Percentiles rank a stretch among this genome's conserved stretches.
Evolutionary conservation across 371 early-diverging fungal genomes (phyloP).

Genomic region (Mucor plumbeus): DNA sequence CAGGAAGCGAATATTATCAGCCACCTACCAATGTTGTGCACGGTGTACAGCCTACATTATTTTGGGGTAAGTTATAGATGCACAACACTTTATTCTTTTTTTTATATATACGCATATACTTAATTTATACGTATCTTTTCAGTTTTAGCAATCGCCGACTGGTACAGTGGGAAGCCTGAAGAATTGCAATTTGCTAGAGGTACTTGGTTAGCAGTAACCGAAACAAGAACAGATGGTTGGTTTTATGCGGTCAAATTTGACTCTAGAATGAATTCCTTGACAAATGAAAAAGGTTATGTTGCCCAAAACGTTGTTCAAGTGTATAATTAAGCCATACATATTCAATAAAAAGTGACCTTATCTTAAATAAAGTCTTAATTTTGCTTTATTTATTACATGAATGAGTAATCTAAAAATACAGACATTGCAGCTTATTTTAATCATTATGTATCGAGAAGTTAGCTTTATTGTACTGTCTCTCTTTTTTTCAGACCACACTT

Average conservation of each 20-base stretch:
- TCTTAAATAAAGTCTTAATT: no score
- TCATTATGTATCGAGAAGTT: no score
- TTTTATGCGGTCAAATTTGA: slow-evolving; percentile 75
- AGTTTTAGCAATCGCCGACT: slow-evolving; percentile 87
- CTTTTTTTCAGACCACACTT: no score
- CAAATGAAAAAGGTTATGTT: slow-evolving; percentile 41
- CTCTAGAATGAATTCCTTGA: slow-evolving; percentile 26
- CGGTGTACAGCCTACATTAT: slow-evolving; percentile 14
- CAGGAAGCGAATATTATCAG: neutral
- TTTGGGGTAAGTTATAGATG: slow-evolving; percentile 20
- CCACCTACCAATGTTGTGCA: slow-evolving; percentile 6
- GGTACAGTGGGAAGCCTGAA: slow-evolving; percentile 76
- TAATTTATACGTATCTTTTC: neutral
- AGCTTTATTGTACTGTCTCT: no score
- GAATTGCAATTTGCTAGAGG: slow-evolving; percentile 80
- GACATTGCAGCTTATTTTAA: no score
- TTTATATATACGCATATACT: neutral
- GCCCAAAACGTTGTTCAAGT: slow-evolving; percentile 34
- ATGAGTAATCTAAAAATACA: no score
- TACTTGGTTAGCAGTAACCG: slow-evolving; percentile 70
- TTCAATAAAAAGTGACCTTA: neutral
- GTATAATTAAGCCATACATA: slow-evolving; percentile 4
- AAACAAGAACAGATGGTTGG: slow-evolving; percentile 71
- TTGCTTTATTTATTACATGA: no score
- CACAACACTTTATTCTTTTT: neutral